These are phyloP conservation scores for Populus trichocarpa DNA, from an alignment of 441 rosid species.

Conservation along the genomic window DNA sequence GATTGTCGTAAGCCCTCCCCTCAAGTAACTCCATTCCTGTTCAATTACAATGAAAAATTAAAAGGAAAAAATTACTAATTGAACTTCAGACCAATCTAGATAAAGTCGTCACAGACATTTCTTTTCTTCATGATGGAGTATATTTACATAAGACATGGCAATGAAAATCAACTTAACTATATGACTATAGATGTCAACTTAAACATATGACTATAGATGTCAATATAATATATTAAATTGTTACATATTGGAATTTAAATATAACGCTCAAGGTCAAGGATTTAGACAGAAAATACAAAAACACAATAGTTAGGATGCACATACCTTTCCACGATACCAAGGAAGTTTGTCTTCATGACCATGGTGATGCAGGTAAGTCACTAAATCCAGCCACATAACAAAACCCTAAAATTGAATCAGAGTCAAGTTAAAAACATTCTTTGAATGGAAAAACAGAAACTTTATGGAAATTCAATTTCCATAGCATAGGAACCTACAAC, in stretches of 20 bases:
- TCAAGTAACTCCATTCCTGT: slow-evolving; percentile 62
- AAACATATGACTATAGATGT: neutral
- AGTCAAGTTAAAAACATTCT: neutral
- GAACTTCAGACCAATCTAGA: neutral
- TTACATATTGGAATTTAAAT: neutral
- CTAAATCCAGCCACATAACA: slow-evolving; percentile 82
- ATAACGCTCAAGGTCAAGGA: neutral
- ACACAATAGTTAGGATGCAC: neutral
- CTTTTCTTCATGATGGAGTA: neutral
- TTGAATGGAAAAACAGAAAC: neutral
- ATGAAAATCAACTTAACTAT: neutral
- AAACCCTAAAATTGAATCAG: slow-evolving; percentile 13
- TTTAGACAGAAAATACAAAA: slow-evolving; percentile 3
- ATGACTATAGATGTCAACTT: neutral
- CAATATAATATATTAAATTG: neutral
- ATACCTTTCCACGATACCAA: slow-evolving; percentile 94
- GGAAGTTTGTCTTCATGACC: slow-evolving; percentile 84
- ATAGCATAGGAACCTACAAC: neutral
- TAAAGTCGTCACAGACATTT: neutral
- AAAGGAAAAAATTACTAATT: too few relatives aligned
- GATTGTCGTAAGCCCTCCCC: slow-evolving; percentile 62
- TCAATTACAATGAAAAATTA: neutral
- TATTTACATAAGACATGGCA: neutral
- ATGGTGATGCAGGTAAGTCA: slow-evolving; percentile 94
- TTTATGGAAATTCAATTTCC: neutral